Conservation (phyloP, 345 rosid genomes). For the Eucalyptus erythrocorys region DNA sequence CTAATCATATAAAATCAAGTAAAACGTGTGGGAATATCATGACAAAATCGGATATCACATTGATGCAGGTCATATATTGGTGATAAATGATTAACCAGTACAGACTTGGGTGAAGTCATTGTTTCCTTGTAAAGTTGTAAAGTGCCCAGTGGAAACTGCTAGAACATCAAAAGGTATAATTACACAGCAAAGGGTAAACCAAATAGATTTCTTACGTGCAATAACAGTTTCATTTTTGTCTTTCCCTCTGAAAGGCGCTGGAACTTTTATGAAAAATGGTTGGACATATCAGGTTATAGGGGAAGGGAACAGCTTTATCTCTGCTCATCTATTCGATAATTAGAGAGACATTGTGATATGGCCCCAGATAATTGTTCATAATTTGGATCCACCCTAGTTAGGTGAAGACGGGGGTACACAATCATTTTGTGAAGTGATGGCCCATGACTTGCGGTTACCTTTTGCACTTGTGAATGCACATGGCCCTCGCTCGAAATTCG, state of each 20-base stretch:
- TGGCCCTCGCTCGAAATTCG: not conserved
- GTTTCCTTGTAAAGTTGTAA: not conserved
- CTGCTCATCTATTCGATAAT: not conserved
- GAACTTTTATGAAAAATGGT: not conserved
- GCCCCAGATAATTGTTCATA: not conserved
- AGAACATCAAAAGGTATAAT: not conserved
- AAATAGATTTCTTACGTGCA: not conserved
- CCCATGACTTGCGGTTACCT: not conserved
- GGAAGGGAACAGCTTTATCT: not conserved
- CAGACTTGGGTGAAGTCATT: not conserved
- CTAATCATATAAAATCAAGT: not conserved
- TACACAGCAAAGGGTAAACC: not conserved
- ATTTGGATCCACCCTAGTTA: not conserved
- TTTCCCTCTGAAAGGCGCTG: not conserved
- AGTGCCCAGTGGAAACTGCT: not conserved
- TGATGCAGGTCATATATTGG: not conserved
- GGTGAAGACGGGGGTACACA: not conserved
- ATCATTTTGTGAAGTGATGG: not conserved
- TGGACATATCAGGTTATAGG: not conserved
- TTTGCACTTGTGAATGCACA: not conserved
- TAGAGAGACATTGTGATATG: not conserved
- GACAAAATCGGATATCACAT: not conserved
- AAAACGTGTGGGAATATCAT: not conserved
- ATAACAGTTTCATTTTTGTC: not conserved
- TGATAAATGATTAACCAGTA: not conserved